Evolutionary conservation across 169 alveolate genomes (phyloP), one percentile per base, ranked within the genome.

Genomic region (Babesia ovata): DNA sequence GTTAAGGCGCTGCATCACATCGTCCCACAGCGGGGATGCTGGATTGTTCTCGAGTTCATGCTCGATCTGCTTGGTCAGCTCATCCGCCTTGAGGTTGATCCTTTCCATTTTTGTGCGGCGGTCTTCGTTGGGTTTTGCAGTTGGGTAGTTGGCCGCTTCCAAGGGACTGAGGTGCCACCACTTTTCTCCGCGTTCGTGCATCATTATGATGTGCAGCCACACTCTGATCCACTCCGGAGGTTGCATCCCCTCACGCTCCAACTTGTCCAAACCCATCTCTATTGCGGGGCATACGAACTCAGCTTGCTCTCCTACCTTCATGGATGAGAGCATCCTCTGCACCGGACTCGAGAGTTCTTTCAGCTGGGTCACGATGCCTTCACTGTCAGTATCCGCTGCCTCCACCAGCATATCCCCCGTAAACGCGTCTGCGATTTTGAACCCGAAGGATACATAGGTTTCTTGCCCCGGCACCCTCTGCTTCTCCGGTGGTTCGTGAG

Each of bases 91-190:
- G 22, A 39, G 44, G n/a, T 83, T 57, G 28, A 73, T 56, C 48
- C 42, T 28, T 22, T 83, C 76, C 76, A 53, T 48, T n/a, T 42
- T 63, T n/a, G 90, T 50, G 10, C 16, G 44, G 2, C 33, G 22
- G 17, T 36, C 57, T 2, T n/a, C 46, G 22, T 22, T 0, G 2
- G 69, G 74, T 14, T 50, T n/a, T 26, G 58, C 49, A 29, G 21
- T 12, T 0, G 85, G 90, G 61, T 54, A 67, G 61, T 24, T 48
- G 33, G 61, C 26, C 11, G 85, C 86, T 22, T 83, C 90, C 21
- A 62, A 17, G n/a, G 90, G 83, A 52, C 90, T 70, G 33, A 83
- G 67, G 39, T 71, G 71, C 90, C 90, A 83, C 90, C 90, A 83
- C 65, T 61, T 63, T 22, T 63, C 73, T 19, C 74, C 66, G n/a